Conservation (phyloP, 1,284 basidiomycete species). For the Sphaerobolus stellatus region DNA sequence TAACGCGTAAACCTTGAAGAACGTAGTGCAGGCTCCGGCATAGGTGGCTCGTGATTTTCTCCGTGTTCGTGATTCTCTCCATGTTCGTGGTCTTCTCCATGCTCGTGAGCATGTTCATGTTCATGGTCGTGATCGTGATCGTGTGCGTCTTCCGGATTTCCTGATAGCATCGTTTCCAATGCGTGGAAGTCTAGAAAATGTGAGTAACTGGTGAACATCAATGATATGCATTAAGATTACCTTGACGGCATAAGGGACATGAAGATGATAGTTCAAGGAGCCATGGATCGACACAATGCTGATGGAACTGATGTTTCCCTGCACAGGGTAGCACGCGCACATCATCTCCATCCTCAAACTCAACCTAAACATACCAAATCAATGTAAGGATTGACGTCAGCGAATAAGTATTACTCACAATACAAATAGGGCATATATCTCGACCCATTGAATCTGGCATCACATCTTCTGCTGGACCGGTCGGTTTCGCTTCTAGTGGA, state of each 20-base stretch:
- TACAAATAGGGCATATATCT: constrained; percentile 91
- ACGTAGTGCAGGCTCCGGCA: constrained; percentile 4
- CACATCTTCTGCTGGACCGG: constrained; percentile 41
- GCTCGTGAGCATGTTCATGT: too few species aligned
- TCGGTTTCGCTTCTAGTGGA: too few species aligned
- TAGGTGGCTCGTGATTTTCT: neutral
- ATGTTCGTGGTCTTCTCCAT: too few species aligned
- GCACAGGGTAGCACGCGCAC: constrained; percentile 87
- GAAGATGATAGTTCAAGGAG: constrained; percentile 84
- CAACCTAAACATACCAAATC: constrained; percentile 38
- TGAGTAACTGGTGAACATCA: neutral
- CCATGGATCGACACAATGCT: constrained; percentile 82
- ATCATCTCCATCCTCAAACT: constrained; percentile 92
- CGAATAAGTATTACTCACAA: constrained; percentile 34
- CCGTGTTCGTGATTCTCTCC: too few species aligned
- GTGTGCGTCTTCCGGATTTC: too few species aligned
- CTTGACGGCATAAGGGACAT: constrained; percentile 89
- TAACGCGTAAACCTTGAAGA: constrained; percentile 64
- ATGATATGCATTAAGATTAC: constrained; percentile 39
- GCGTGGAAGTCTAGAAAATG: constrained; percentile 45
- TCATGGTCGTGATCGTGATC: too few species aligned
- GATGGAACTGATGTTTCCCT: constrained; percentile 85
- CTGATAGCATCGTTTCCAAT: constrained; percentile 47
- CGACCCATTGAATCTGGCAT: constrained; percentile 68
- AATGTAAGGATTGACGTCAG: neutral